Percentiles rank a stretch among this genome's conserved stretches.
phyloP scores from a whole-genome alignment of 257 asterid species.

The Capsicum chinense region DNA sequence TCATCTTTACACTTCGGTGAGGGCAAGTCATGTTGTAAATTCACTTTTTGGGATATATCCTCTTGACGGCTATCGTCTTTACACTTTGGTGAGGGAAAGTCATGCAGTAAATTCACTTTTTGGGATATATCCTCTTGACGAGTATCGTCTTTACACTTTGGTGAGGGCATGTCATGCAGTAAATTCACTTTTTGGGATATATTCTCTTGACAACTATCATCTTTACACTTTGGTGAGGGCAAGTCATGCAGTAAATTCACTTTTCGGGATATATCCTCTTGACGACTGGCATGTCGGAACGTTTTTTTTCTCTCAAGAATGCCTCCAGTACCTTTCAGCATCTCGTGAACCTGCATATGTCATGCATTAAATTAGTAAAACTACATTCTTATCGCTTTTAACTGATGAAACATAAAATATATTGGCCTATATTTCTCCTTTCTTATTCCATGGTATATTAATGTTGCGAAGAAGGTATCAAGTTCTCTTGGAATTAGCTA shows the following conservation, averaged over 20 bases:
- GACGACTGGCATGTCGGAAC: constrained; percentile 65
- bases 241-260: constrained; percentile 34
- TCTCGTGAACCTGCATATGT: constrained; percentile 61
- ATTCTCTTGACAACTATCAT: constrained; percentile 61
- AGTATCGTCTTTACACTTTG: constrained; percentile 34
- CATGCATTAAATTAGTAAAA: constrained; percentile 21
- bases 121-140: constrained; percentile 52
- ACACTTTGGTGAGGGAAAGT: constrained; percentile 31
- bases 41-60: constrained; percentile 50
- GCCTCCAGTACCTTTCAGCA: constrained; percentile 77
- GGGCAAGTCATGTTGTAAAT: constrained; percentile 30
- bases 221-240: constrained; percentile 24
- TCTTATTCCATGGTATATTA: constrained; percentile 10
- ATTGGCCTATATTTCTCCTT: background rate
- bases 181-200: constrained; percentile 44
- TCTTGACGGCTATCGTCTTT: constrained; percentile 47
- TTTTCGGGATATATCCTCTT: constrained; percentile 55
- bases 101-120: constrained; percentile 39
- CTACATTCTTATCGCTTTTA: background rate
- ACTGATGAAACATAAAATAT: background rate
- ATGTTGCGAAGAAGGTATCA: background rate
- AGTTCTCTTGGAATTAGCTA: background rate
- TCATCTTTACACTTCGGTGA: constrained; percentile 26
- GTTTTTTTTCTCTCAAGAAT: constrained; percentile 57
- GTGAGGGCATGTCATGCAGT: constrained; percentile 32